A percentile compares a stretch with the other conserved stretches of the same genome.
Evolutionary conservation across 768 basidiomycete genomes (phyloP).

Genomic region (Hydnomerulius pinastri): DNA sequence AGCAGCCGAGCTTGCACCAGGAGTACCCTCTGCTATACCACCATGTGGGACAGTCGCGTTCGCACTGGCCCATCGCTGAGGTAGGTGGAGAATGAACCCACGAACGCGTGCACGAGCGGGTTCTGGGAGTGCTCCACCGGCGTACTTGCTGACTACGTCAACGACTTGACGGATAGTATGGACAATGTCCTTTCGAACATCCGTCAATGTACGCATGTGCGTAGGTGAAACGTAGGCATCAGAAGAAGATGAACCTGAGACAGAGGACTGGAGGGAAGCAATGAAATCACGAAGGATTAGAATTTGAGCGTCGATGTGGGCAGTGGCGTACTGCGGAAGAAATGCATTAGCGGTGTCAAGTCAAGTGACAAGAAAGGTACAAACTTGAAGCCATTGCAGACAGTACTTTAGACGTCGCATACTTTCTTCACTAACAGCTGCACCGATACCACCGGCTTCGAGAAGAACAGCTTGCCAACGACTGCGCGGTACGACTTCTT

Average conservation of each 20-base stretch:
- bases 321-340: constrained; percentile 71
- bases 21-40: constrained; percentile 28
- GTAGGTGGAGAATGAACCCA: constrained; percentile 77
- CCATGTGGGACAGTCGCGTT: constrained; percentile 19
- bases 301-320: constrained; percentile 87
- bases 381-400: constrained; percentile 83
- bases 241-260: constrained; percentile 23
- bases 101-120: constrained; percentile 75
- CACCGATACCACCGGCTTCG: constrained; percentile 86
- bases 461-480: constrained; percentile 83
- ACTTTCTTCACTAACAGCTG: constrained; percentile 88
- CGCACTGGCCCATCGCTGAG: constrained; percentile 73
- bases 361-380: constrained; percentile 20
- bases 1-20: constrained; percentile 39
- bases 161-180: constrained; percentile 88
- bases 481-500: constrained; percentile 70
- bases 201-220: constrained; percentile 67
- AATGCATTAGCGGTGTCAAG: neutral
- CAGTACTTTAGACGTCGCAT: constrained; percentile 86
- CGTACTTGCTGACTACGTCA: constrained; percentile 82
- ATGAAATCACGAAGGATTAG: constrained; percentile 83
- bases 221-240: constrained; percentile 42
- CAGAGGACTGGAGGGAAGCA: constrained; percentile 55
- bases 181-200: constrained; percentile 82
- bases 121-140: constrained; percentile 84